Evolutionary conservation across 148 eudicot species (phyloP), one percentile per base, ranked within the genome.

Genomic region (Cornus controversa): DNA sequence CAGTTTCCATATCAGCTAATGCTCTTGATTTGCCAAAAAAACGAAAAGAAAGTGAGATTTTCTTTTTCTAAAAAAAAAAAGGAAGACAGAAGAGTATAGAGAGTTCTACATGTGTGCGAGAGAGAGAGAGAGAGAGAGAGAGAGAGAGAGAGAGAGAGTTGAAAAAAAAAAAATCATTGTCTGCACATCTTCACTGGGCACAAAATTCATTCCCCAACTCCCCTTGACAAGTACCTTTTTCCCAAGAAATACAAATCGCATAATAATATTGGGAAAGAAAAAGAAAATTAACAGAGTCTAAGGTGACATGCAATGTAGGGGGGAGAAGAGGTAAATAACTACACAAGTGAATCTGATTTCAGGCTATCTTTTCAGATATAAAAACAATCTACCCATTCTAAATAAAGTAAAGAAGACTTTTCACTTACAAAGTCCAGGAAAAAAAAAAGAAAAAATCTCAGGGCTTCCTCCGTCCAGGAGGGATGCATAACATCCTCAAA

Each of bases 361-460:
- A n/a, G n/a, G n/a, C n/a, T n/a, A n/a, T n/a, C n/a, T n/a, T n/a
- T n/a, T n/a, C n/a, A n/a, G n/a, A n/a, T 45, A 72, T 15, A 70
- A 15, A 50, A 66, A 71, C 75, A 78, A 70, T 69, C 81, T 63
- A 63, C 37, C 34, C 37, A 67, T 66, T 36, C 77, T 77, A 67
- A 70, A 28, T 67, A 72, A 69, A 47, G 15, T 36, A 60, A 37
- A 23, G 8, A 45, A 27, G 23, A 27, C 15, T 16, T 67, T 77
- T 77, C 71, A 77, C 72, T 71, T 70, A 77, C 58, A 77, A 40
- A 40, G 64, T 72, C 72, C 50, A 6, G 18, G 67, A 24, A n/a
- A 63, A 71, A 28, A 72, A 40, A 45, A 57, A 40, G 0, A 40
- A n/a, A 34, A 77, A 80, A 68, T 74, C 25, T 75, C 80, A 47